Base-by-base conservation (phyloP, 2,329 filamentous ascomycete species). In the Diatrype stigma region DNA sequence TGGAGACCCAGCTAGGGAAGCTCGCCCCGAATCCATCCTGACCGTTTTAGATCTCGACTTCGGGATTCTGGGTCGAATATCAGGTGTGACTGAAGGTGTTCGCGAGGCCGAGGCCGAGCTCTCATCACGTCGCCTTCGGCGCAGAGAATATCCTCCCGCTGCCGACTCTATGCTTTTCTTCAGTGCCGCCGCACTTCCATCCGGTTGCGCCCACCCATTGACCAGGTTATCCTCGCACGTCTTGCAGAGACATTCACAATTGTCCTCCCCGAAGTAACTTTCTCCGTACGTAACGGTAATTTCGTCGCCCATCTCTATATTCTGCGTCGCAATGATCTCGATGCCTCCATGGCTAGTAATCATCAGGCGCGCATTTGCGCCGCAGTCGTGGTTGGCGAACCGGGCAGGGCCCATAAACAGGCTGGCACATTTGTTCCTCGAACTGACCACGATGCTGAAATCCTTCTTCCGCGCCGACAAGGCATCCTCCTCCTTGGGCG, bases 201-300 rank as follows among this genome's bases (percentile, higher is more conserved):
- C 75, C 14, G 72, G 73, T 0, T 75, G 79, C 35, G 82, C 80
- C 95, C 95, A 99, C 1, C 94, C 94, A 66, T 96, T 97, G 48
- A 80, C 78, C 51, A 82, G 73, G 3, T 77, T 74, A 21, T 79
- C 76, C 70, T 99, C 94, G 67, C 94, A 99, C 0, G 89, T 94
- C 60, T 81, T 80, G 68, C 94, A 99, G 1, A 99, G 75, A 66
- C 94, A 99, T 66, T 99, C 94, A 68, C 91, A 92, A 60, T 99
- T 99, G 66, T 92, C 84, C 42, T 90, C 86, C 2, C 94, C 94
- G 72, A 99, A 99, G 68, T 99, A 99, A 65, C 90, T 91, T 17
- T 96, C 91, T 22, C 93, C 91, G 63, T 99, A 99, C 0, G 87
- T 93, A 0, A 99, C 94, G 0, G 94, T 99, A 53, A 99, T 96